Evolutionary conservation across 2,329 filamentous ascomycete species (phyloP).

Genomic region (Calonectria leucothoes): DNA sequence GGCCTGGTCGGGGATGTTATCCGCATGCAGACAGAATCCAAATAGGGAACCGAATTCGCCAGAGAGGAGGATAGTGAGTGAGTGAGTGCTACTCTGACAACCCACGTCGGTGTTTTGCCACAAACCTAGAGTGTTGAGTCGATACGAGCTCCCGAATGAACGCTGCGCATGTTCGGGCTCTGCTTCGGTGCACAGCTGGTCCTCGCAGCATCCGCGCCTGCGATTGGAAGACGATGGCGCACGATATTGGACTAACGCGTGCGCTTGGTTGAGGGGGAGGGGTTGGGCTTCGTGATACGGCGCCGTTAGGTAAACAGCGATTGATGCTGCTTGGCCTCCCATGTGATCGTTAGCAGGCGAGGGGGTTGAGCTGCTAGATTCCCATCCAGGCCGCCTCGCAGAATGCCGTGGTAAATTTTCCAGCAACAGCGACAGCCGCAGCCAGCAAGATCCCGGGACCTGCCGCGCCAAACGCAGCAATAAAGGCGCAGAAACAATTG

Average conservation of each 20-base stretch:
- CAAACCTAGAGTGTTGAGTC: background rate
- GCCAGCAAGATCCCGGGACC: background rate
- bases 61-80: too few species aligned
- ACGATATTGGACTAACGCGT: background rate
- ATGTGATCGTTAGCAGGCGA: background rate
- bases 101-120: background rate
- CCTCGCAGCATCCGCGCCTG: background rate
- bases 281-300: background rate
- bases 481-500: slow-evolving; percentile 7
- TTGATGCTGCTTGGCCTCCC: background rate
- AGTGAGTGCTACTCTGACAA: background rate
- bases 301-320: background rate
- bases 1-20: background rate
- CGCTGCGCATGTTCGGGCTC: background rate
- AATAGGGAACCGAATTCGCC: background rate
- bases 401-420: background rate
- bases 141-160: background rate
- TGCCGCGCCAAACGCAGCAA: background rate
- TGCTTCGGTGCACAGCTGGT: background rate
- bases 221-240: background rate
- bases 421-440: background rate
- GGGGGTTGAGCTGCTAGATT: background rate
- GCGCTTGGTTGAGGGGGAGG: background rate
- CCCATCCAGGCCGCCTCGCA: background rate
- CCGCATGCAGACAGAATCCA: background rate